A percentile compares a stretch with the other conserved stretches of the same genome.
These are phyloP conservation scores for Boletus vermiculosoides DNA, from an alignment of 768 basidiomycete species.

Conservation along the genomic window DNA sequence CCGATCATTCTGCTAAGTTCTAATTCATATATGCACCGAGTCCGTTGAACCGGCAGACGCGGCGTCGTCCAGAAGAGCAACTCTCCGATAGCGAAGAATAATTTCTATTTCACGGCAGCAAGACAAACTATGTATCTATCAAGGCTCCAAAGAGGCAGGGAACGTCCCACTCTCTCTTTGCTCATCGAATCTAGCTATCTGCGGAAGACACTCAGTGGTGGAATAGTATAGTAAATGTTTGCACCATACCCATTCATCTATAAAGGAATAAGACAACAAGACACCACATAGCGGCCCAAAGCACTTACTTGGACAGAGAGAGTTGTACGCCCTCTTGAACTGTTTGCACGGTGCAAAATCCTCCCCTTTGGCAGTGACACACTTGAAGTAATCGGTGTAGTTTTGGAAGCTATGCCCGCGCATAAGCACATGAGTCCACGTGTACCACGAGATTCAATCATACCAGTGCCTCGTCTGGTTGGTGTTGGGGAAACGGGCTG, in stretches of 20 bases:
- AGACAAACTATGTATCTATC: conserved; percentile 26
- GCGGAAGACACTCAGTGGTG: conserved; percentile 4
- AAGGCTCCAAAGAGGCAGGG: conserved; percentile 86
- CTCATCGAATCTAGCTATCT: conserved; percentile 91
- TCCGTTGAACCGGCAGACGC: background rate
- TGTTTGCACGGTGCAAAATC: conserved; percentile 99
- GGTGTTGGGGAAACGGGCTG: conserved; percentile 85
- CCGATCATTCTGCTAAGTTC: background rate
- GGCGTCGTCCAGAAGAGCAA: background rate
- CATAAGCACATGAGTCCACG: conserved; percentile 1
- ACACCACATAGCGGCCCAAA: background rate
- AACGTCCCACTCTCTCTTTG: conserved; percentile 92
- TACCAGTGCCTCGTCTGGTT: conserved; percentile 98
- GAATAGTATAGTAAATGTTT: background rate
- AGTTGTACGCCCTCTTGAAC: conserved; percentile 94
- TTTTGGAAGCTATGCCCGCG: conserved; percentile 74
- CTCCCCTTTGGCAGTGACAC: conserved; percentile 94
- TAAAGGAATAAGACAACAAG: conserved; percentile 9
- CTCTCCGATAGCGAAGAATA: background rate
- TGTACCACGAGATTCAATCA: conserved; percentile 20
- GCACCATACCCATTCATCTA: conserved; percentile 86
- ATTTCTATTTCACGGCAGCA: conserved; percentile 4
- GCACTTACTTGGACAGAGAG: conserved; percentile 93
- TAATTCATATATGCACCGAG: background rate
- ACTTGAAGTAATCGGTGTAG: conserved; percentile 99